Evolutionary conservation across 352 stramenopile genomes (phyloP).

Genomic region (Peronospora destructor): DNA sequence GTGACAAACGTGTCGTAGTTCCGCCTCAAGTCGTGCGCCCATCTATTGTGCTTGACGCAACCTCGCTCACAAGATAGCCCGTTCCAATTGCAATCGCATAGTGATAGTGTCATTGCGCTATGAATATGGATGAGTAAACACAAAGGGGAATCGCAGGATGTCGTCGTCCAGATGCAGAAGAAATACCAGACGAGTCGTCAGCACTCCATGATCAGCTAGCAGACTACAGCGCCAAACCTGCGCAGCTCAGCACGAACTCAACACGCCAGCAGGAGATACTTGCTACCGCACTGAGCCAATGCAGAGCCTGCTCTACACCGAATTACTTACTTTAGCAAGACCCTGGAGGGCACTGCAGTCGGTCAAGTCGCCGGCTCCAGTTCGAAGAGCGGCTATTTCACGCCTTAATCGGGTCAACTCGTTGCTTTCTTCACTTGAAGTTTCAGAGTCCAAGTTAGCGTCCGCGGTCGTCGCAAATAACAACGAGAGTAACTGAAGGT

Average conservation of each 20-base stretch:
- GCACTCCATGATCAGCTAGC: constrained; percentile 33
- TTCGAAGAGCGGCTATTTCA: constrained; percentile 34
- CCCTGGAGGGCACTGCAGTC: constrained; percentile 16
- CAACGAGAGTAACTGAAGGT: constrained; percentile 32
- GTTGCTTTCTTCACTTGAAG: constrained; percentile 18
- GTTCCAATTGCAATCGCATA: constrained; percentile 42
- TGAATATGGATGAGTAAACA: constrained; percentile 18
- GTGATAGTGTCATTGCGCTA: constrained; percentile 41
- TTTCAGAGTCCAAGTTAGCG: constrained; percentile 9
- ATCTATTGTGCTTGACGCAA: constrained; percentile 49
- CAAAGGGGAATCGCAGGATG: constrained; percentile 3
- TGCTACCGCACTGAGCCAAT: constrained; percentile 28
- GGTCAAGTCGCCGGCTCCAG: constrained; percentile 10
- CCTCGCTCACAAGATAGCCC: constrained; percentile 38
- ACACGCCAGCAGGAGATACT: constrained; percentile 29
- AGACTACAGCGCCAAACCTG: constrained; percentile 29
- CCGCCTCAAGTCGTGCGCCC: constrained; percentile 46
- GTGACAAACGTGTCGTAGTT: constrained; percentile 43
- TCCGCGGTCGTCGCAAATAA: constrained; percentile 15
- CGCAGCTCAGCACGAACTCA: constrained; percentile 24
- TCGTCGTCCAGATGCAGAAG: constrained; percentile 22
- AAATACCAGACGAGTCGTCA: constrained; percentile 33
- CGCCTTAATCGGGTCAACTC: constrained; percentile 38
- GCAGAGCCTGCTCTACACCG: constrained; percentile 20
- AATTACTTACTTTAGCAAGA: constrained; percentile 37